Evolutionary conservation across 352 stramenopile genomes (phyloP).

Genomic region (Thalassiosira exigua): DNA sequence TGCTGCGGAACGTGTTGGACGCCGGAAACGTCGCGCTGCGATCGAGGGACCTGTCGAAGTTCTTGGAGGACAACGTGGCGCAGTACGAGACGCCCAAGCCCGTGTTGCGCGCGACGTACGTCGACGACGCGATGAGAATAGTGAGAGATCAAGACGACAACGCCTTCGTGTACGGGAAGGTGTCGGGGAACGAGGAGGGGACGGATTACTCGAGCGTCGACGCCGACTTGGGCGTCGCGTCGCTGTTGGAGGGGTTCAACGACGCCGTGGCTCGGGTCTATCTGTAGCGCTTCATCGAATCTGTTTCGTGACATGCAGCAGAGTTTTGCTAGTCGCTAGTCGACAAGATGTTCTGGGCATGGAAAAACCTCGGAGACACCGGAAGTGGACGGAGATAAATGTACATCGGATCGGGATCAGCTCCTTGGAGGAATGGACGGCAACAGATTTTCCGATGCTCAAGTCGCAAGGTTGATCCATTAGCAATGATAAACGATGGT

Average conservation of each 20-base stretch:
- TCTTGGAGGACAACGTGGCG: constrained; percentile 72
- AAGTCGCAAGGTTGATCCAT: too few relatives aligned
- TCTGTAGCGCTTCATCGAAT: constrained; percentile 50
- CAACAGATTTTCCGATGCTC: too few relatives aligned
- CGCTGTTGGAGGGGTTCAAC: constrained; percentile 81
- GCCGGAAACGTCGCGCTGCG: constrained; percentile 62
- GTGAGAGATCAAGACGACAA: constrained; percentile 82
- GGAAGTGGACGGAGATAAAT: too few relatives aligned
- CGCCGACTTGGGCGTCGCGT: constrained; percentile 75
- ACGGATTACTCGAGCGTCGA: constrained; percentile 74
- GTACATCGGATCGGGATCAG: too few relatives aligned
- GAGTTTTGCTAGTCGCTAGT: too few relatives aligned
- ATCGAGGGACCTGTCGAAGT: constrained; percentile 64
- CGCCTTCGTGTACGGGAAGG: constrained; percentile 80
- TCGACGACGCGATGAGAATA: constrained; percentile 72
- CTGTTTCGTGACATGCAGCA: too few relatives aligned
- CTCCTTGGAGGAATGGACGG: too few relatives aligned
- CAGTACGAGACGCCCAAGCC: constrained; percentile 68
- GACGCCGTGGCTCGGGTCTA: constrained; percentile 78
- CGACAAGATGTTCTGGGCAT: too few relatives aligned
- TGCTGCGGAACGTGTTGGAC: constrained; percentile 72
- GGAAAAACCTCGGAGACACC: too few relatives aligned
- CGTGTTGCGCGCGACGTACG: constrained; percentile 71
- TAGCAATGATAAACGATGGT: too few relatives aligned
- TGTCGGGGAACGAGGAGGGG: constrained; percentile 57